These are phyloP conservation scores for Aurantiochytrium sp. DNA, from an alignment of 108 stramenopile genomes.

Conservation along the genomic window DNA sequence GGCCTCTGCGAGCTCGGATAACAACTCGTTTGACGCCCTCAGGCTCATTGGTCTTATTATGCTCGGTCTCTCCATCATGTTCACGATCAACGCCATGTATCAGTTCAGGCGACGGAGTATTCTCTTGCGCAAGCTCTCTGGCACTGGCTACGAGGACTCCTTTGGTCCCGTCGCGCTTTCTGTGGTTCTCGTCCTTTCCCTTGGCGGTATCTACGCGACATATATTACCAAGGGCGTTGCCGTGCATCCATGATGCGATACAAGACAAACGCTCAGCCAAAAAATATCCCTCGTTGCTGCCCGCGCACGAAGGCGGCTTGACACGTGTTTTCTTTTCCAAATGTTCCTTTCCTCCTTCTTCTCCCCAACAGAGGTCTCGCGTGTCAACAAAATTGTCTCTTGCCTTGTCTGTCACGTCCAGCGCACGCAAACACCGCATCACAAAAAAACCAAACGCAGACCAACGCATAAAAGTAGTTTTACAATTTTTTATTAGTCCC, in stretches of 20 bases:
- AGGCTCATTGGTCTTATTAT: not conserved
- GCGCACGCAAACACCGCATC: no score
- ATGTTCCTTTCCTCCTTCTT: no score
- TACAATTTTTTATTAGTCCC: no score
- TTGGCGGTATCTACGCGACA: not conserved
- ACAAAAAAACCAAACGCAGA: no score
- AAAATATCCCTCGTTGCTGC: no score
- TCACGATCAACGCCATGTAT: not conserved
- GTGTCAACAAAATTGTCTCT: no score
- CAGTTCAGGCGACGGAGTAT: not conserved
- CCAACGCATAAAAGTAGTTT: no score
- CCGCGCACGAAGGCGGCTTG: no score
- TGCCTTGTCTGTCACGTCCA: no score
- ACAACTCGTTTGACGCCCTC: not conserved
- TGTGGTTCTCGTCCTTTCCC: not conserved
- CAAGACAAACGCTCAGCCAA: no score
- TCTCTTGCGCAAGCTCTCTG: not conserved
- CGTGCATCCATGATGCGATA: not conserved
- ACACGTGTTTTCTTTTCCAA: no score
- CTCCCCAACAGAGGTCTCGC: no score
- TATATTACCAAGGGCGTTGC: conserved; percentile 4
- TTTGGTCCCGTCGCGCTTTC: not conserved
- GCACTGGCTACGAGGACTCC: not conserved
- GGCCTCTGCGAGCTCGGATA: not conserved
- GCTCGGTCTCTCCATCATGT: not conserved